Evolutionary conservation across 768 basidiomycete species (phyloP), one percentile per base, ranked within the genome.

Genomic region (Termitomyces sp.): DNA sequence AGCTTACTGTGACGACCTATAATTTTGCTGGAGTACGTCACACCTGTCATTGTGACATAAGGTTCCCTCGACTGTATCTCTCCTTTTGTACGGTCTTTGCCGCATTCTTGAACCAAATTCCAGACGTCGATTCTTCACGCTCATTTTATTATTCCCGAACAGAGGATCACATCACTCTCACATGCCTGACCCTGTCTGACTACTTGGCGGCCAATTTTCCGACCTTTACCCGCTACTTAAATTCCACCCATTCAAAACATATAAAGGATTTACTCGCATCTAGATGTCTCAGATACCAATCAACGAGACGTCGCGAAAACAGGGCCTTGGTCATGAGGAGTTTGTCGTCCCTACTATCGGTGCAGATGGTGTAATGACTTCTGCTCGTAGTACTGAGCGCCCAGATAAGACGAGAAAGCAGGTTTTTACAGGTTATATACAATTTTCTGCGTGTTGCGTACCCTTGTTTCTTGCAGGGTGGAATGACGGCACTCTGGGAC

Each of bases 381-480:
- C 34, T 54, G 26, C 46, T 2, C 11, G 24, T 26, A 30, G 10
- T 19, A 19, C 21, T 22, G 51, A 61, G 22, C 41, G 22, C 5
- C 50, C 44, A 40, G 41, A 54, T 37, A 56, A 54, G 45, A 66
- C 61, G 2, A 59, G 56, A 21, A 60, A 64, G 28, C 67, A 72
- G 45, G 64, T 60, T 7, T 40, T 43, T 15, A 55, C 53, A 12
- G 65, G 62, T 30, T 64, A 63, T 21, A 62, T 85, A 26, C 85
- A 88, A 57, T 81, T 85, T 55, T 59, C 69, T 15, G 66, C 82
- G 0, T 69, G 84, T 34, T 87, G 84, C 58, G 81, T 73, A 71
- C 70, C 74, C 12, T 48, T 86, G 47, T 84, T 85, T 55, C 67
- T 88, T 28, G 57, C 52, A n/a, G 57, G 57, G 6, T 58, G 57